phyloP scores from a whole-genome alignment of 192 early-diverging fungal genomes.

The Obelidium mucronatum region DNA sequence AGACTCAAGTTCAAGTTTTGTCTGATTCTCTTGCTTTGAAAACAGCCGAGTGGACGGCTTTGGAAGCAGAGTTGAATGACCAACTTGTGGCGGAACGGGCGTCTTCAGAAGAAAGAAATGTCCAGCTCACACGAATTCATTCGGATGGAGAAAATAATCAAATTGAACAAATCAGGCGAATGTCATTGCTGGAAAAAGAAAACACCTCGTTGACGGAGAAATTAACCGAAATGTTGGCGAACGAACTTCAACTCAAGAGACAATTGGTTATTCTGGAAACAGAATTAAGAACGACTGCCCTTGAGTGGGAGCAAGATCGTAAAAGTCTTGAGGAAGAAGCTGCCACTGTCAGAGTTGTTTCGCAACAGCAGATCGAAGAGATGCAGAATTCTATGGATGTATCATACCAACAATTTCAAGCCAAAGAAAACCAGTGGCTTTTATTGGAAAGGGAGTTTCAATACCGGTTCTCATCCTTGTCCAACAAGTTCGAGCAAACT shows the following conservation, averaged over 20 bases:
- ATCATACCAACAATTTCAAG: neutral
- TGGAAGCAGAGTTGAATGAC: neutral
- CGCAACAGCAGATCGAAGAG: neutral
- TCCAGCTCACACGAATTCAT: neutral
- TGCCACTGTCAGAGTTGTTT: neutral
- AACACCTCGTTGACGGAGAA: neutral
- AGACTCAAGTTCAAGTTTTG: neutral
- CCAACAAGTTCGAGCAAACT: neutral
- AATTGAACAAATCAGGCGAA: slow-evolving; percentile 7
- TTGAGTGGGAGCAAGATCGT: slow-evolving; percentile 20
- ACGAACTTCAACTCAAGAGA: neutral
- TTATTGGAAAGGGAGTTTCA: neutral
- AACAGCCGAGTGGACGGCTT: neutral
- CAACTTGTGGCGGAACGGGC: neutral
- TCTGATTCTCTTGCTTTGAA: slow-evolving; percentile 4
- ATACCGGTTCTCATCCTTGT: neutral
- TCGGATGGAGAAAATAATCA: slow-evolving; percentile 1
- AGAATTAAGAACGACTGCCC: slow-evolving; percentile 4
- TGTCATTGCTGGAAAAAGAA: neutral
- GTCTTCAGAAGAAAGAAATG: neutral
- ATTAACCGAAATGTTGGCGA: neutral
- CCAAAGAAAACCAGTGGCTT: neutral
- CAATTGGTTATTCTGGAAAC: neutral
- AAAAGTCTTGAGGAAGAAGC: neutral
- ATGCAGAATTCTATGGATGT: neutral